A percentile compares a stretch with the other conserved stretches of the same genome.
Conservation (phyloP, 768 basidiomycete genomes). For the Tylopilus intermedius region DNA sequence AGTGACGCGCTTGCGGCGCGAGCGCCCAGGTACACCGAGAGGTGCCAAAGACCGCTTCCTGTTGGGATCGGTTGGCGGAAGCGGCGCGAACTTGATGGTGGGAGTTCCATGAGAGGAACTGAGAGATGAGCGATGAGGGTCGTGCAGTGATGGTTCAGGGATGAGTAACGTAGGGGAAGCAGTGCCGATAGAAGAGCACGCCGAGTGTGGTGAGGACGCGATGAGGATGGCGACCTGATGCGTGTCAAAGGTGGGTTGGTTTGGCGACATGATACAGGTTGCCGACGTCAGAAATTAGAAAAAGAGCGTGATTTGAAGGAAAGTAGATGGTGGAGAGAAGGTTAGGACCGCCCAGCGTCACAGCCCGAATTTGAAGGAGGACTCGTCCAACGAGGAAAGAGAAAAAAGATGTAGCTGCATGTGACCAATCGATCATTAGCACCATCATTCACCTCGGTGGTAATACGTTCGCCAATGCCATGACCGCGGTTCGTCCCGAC, state of each 20-base stretch:
- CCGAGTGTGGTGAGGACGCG: constrained; percentile 11
- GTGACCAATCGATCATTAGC: neutral
- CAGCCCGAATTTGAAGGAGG: neutral
- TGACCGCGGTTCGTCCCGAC: constrained; percentile 61
- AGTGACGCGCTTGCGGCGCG: constrained; percentile 21
- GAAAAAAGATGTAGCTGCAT: neutral
- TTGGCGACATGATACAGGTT: constrained; percentile 11
- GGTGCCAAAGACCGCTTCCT: constrained; percentile 47
- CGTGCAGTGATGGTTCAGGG: constrained; percentile 6
- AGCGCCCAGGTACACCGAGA: constrained; percentile 48
- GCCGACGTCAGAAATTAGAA: neutral
- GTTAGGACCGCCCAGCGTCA: constrained; percentile 17
- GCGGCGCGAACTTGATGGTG: constrained; percentile 55
- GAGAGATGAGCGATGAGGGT: constrained; percentile 12
- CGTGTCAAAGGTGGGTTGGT: constrained; percentile 5
- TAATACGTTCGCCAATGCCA: constrained; percentile 17
- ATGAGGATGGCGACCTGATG: constrained; percentile 17
- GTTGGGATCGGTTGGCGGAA: constrained; percentile 49
- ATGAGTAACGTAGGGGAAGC: constrained; percentile 11
- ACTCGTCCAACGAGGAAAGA: neutral
- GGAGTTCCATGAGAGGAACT: constrained; percentile 17
- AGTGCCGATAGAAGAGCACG: constrained; percentile 12
- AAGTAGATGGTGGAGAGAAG: constrained; percentile 1
- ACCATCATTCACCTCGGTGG: neutral
- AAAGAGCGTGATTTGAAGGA: constrained; percentile 26